Percentiles rank a stretch among this genome's conserved stretches.
Evolutionary conservation across 1,284 basidiomycete species (phyloP).

Genomic region (Peniophora sp.): DNA sequence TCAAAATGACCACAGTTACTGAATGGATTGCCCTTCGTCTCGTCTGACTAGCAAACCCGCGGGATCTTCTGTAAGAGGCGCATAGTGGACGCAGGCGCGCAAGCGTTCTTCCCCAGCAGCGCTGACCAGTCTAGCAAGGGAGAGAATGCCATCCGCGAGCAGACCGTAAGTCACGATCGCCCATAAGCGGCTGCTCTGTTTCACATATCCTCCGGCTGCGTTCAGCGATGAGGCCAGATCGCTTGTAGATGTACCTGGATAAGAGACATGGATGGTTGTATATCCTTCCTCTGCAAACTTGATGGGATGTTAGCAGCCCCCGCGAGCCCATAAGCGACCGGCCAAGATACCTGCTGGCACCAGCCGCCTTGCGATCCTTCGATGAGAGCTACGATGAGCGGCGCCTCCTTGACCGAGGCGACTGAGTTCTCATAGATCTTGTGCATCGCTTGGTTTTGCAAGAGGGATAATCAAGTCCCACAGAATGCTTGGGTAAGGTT

Average conservation of each 20-base stretch:
- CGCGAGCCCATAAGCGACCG: not conserved
- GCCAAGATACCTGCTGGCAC: constrained; percentile 29
- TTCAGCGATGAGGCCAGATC: constrained; percentile 15
- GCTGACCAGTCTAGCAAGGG: constrained; percentile 13
- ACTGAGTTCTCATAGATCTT: constrained; percentile 11
- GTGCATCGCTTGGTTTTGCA: constrained; percentile 6
- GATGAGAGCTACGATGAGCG: constrained; percentile 10
- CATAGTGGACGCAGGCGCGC: constrained; percentile 31
- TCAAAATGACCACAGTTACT: constrained; percentile 17
- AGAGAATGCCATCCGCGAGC: constrained; percentile 14
- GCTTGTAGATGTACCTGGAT: constrained; percentile 14
- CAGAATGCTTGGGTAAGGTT: no score
- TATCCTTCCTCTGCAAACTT: constrained; percentile 40
- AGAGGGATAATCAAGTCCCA: not conserved
- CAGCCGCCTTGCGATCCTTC: constrained; percentile 17
- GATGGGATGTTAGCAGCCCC: constrained; percentile 1
- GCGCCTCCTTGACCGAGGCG: constrained; percentile 6
- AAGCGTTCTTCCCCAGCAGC: constrained; percentile 12
- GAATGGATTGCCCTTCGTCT: constrained; percentile 17
- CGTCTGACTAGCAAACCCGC: constrained; percentile 22
- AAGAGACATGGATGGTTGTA: constrained; percentile 25
- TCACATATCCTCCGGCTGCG: constrained; percentile 11
- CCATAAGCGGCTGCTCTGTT: constrained; percentile 17
- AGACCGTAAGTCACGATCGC: constrained; percentile 33
- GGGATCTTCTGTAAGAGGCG: constrained; percentile 20